These are phyloP conservation scores for Groenewaldozyma salmanticensis DNA, from an alignment of 805 yeast genomes.

Conservation along the genomic window DNA sequence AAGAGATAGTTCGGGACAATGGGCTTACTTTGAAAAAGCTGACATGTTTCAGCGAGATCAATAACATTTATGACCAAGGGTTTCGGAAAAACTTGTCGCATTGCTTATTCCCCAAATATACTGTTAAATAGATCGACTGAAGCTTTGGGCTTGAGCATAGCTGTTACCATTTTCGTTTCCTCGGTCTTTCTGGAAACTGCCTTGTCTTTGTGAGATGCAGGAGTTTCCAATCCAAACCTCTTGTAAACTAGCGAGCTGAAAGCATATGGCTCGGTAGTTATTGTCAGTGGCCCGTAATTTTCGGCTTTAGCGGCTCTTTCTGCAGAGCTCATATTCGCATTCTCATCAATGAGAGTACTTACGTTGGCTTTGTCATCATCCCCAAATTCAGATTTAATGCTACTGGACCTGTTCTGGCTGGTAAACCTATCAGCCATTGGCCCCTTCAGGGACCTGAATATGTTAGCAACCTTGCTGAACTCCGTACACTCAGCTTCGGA, in stretches of 20 bases:
- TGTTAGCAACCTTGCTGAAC: slow-evolving; percentile 18
- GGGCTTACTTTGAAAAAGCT: slow-evolving; percentile 19
- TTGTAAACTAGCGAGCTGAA: slow-evolving; percentile 22
- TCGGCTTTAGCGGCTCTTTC: slow-evolving; percentile 17
- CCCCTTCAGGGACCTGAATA: slow-evolving; percentile 20
- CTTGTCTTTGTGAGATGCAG: slow-evolving; percentile 2
- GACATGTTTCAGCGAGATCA: slow-evolving; percentile 23
- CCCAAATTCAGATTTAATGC: neutral
- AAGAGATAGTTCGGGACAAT: slow-evolving; percentile 15
- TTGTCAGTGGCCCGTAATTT: slow-evolving; percentile 19
- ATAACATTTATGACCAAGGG: slow-evolving; percentile 31
- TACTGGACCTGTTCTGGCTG: neutral
- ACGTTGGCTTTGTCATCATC: neutral
- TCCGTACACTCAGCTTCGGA: slow-evolving; percentile 15
- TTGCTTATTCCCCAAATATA: slow-evolving; percentile 18
- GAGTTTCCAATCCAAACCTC: slow-evolving; percentile 17
- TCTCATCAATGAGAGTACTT: too few species aligned
- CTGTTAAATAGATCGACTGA: slow-evolving; percentile 17
- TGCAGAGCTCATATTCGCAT: slow-evolving; percentile 6
- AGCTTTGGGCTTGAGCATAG: slow-evolving; percentile 10
- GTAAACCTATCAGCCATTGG: slow-evolving; percentile 20
- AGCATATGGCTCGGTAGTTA: slow-evolving; percentile 9
- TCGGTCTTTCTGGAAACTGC: neutral
- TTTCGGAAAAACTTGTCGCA: slow-evolving; percentile 20
- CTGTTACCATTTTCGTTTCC: slow-evolving; percentile 1